Base-by-base conservation (phyloP, 2,329 filamentous ascomycete species). In the Xylaria sp. region DNA sequence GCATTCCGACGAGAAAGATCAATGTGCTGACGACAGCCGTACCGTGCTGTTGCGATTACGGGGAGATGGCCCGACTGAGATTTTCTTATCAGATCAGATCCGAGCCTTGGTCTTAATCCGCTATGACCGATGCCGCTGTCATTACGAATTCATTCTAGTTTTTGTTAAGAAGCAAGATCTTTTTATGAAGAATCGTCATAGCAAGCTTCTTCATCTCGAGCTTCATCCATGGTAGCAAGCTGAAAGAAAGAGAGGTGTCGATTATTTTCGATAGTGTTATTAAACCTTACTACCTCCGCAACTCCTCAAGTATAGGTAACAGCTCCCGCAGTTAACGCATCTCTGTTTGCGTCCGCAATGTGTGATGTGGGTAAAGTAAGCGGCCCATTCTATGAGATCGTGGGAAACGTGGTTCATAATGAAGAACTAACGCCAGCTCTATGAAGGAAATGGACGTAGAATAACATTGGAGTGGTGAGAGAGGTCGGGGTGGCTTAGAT, bases 41-140 rank as follows among this genome's bases (percentile, higher is more conserved):
- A 13, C 50, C 18, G n/a, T 39, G 34, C 34, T n/a, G 37, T 46
- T 12, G 34, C 48, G 34, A 62, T 62, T 62, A 20, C 34, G 59
- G 48, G 48, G 23, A 28, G 15, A 46, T 28, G 23, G 12, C 37
- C 23, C 1, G 55, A 39, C 32, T 10, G 28, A 62, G 59, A 62
- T 62, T 51, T 44, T 51, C 48, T 62, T 62, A 62, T 54, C 59
- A 62, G 59, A 62, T 62, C 59, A 18, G 41, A 46, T 7, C 41
- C 37, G 37, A 44, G 13, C 12, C 37, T 23, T 28, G 23, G 55
- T 23, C 55, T 4, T 13, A 20, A 48, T 15, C 15, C 23, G 18
- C 5, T 18, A 4, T n/a, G 58, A 28, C 46, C 46, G 32, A 54
- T 44, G 34, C 20, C 20, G 32, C 59, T 52, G 34, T 5, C 9